Evolutionary conservation across 768 basidiomycete genomes (phyloP).

Genomic region (Phaeolepiota aurea): DNA sequence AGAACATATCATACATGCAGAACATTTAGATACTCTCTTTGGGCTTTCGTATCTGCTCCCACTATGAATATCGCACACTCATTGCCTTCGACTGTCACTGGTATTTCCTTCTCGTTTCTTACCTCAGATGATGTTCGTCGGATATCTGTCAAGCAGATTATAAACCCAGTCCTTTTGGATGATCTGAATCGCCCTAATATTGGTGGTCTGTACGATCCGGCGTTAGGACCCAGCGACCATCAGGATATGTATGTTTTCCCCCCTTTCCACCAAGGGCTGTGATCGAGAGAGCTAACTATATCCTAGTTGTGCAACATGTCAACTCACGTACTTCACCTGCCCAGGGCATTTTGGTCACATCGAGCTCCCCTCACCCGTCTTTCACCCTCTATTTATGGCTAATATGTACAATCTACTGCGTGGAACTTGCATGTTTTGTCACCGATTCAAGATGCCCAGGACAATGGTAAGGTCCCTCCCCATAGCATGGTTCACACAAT

Average conservation of each 20-base stretch:
- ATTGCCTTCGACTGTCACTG: conserved; percentile 75
- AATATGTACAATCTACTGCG: conserved; percentile 85
- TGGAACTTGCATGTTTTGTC: conserved; percentile 89
- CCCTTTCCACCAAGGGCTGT: conserved; percentile 1
- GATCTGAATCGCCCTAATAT: conserved; percentile 87
- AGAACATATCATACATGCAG: no score
- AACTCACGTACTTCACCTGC: conserved; percentile 87
- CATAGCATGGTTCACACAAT: conserved; percentile 3
- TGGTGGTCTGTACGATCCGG: conserved; percentile 92
- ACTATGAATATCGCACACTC: conserved; percentile 88
- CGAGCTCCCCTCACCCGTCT: conserved; percentile 90
- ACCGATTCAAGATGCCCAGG: conserved; percentile 76
- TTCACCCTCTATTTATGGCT: conserved; percentile 92
- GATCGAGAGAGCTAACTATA: conserved; percentile 9
- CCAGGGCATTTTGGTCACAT: conserved; percentile 99
- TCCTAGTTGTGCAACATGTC: conserved; percentile 86
- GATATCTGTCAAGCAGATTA: conserved; percentile 96
- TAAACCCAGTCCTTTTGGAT: conserved; percentile 89
- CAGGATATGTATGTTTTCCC: conserved; percentile 83
- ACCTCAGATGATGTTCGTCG: conserved; percentile 80
- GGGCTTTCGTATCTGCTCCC: no score
- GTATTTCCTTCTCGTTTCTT: conserved; percentile 90
- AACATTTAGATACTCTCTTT: no score
- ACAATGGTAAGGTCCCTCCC: conserved; percentile 43
- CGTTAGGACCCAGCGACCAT: conserved; percentile 82